Conservation (phyloP, 345 rosid species). For the Eucalyptus regnans region DNA sequence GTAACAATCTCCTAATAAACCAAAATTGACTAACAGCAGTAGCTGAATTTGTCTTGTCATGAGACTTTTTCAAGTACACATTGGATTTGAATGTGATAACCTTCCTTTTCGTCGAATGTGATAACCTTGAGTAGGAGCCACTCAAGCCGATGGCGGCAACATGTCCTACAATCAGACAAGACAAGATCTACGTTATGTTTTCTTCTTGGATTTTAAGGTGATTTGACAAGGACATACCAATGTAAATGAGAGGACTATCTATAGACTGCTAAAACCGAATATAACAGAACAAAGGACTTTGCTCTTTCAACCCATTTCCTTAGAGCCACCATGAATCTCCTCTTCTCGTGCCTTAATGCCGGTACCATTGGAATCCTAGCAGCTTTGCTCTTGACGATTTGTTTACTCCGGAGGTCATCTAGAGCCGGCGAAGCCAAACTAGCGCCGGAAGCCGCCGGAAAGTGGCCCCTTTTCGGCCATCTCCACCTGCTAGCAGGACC, state of each 20-base stretch:
- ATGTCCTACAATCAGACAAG: not conserved
- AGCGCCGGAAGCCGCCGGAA: conserved; percentile 8
- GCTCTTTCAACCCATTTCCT: not conserved
- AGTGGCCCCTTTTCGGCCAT: conserved; percentile 30
- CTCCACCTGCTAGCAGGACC: conserved; percentile 21
- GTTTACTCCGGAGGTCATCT: not conserved
- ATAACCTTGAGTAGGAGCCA: not conserved
- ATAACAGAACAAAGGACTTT: not conserved
- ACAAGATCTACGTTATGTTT: not conserved
- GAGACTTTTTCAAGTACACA: not conserved
- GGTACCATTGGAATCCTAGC: not conserved
- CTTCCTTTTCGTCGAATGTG: not conserved
- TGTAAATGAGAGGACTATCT: not conserved
- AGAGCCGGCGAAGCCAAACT: not conserved
- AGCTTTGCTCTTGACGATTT: not conserved
- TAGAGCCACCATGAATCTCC: not conserved
- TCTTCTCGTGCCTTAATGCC: not conserved
- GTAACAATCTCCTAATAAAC: not conserved
- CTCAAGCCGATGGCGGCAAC: not conserved
- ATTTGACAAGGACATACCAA: not conserved
- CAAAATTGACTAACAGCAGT: not conserved
- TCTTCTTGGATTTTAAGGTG: not conserved
- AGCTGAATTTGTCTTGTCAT: not conserved
- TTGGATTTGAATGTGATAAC: not conserved
- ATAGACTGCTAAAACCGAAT: not conserved